A percentile compares a stretch with the other conserved stretches of the same genome.
phyloP scores from a whole-genome alignment of 164 flowering plant genomes.

The Euptelea pleiosperma region DNA sequence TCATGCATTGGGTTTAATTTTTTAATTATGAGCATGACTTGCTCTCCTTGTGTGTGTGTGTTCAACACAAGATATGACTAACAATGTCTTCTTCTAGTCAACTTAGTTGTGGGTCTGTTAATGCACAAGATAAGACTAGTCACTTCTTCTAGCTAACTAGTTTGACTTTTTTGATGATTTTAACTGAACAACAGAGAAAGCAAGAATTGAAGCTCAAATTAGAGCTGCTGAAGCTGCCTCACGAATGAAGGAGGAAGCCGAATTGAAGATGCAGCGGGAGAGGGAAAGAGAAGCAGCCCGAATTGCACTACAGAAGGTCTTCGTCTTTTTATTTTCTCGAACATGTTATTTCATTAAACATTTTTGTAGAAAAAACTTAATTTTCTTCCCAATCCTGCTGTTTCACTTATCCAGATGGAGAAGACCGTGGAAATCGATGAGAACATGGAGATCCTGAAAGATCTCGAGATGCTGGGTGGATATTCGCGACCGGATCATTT shows the following conservation, averaged over 20 bases:
- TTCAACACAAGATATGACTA: too few relatives aligned
- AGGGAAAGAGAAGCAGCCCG: constrained; percentile 81
- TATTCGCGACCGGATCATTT: constrained; percentile 17
- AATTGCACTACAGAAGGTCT: constrained; percentile 58
- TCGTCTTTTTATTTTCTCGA: not conserved
- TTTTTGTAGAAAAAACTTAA: not conserved
- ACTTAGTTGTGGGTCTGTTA: too few relatives aligned
- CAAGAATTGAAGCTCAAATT: constrained; percentile 61
- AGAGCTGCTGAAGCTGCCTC: constrained; percentile 64
- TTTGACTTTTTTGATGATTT: not conserved
- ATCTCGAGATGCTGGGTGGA: constrained; percentile 43
- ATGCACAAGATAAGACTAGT: too few relatives aligned
- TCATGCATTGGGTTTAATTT: too few relatives aligned
- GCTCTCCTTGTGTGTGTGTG: too few relatives aligned
- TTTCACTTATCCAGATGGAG: constrained; percentile 42
- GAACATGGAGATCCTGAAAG: constrained; percentile 38
- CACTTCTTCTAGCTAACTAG: too few relatives aligned
- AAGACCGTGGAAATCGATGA: constrained; percentile 62
- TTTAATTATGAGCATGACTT: too few relatives aligned
- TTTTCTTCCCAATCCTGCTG: not conserved
- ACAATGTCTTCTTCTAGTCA: too few relatives aligned
- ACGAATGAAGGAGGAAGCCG: constrained; percentile 39
- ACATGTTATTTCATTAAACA: not conserved
- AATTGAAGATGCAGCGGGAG: constrained; percentile 47
- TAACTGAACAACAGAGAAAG: constrained; percentile 44